These are phyloP conservation scores for Drechslerella dactyloides DNA, from an alignment of 2,329 filamentous ascomycete genomes.

Conservation along the genomic window DNA sequence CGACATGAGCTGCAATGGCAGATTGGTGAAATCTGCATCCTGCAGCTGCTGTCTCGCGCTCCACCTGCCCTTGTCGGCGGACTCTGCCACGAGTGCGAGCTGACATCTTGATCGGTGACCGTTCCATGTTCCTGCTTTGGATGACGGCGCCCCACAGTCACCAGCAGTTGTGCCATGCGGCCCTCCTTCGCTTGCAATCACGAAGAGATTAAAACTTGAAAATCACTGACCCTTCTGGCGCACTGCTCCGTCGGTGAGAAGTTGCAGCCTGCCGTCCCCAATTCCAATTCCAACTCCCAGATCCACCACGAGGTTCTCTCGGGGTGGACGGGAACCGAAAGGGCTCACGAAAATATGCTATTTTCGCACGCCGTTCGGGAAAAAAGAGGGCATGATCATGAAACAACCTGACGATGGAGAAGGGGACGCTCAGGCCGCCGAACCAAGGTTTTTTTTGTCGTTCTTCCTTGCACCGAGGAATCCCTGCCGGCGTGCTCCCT, in stretches of 20 bases:
- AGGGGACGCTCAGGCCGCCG: slow-evolving; percentile 31
- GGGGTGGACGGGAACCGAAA: too few species aligned
- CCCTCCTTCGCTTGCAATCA: slow-evolving; percentile 13
- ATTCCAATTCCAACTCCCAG: not conserved
- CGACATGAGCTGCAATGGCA: not conserved
- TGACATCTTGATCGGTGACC: slow-evolving; percentile 36
- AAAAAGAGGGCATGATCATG: not conserved
- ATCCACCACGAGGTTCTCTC: not conserved
- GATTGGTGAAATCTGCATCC: not conserved
- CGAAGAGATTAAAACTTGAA: slow-evolving; percentile 27
- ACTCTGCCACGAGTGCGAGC: slow-evolving; percentile 11
- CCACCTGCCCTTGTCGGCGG: slow-evolving; percentile 27
- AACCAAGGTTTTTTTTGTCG: slow-evolving; percentile 27
- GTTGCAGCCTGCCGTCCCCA: not conserved
- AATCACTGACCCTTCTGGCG: slow-evolving; percentile 37
- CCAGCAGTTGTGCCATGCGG: slow-evolving; percentile 15
- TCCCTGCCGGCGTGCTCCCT: slow-evolving; percentile 34
- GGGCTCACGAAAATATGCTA: not conserved
- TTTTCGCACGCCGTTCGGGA: not conserved
- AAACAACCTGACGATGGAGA: slow-evolving; percentile 2
- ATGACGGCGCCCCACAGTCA: slow-evolving; percentile 15
- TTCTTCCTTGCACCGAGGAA: too few species aligned
- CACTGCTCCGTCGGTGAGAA: slow-evolving; percentile 15
- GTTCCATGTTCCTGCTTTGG: slow-evolving; percentile 10
- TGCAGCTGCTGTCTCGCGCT: not conserved